Base-by-base conservation (phyloP, 495 filamentous ascomycete species). In the Daldinia concentrica region DNA sequence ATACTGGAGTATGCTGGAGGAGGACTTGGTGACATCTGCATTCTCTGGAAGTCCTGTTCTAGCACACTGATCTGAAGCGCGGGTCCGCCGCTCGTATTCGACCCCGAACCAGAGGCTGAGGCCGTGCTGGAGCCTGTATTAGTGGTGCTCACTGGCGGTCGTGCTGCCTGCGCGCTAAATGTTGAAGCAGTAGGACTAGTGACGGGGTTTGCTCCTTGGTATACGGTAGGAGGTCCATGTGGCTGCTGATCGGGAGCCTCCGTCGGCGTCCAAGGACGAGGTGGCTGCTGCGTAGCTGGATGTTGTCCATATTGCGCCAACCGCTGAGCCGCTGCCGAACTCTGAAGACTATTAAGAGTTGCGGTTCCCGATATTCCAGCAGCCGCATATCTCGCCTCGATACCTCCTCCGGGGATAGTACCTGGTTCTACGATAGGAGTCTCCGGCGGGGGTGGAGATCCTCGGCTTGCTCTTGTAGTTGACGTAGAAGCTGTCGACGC, bases 391-490 rank as follows among this genome's bases (percentile, higher is more conserved):
- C 93, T 87, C 27, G 93, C 92, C 76, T 96, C 92, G 76, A 98
- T 97, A 43, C 91, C 91, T 26, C 91, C 91, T 22, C 89, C 88
- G 1, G 91, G 88, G 30, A 89, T 83, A 61, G 86, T 87, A 19
- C 86, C 87, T 3, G 91, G 90, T 41, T 90, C 90, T 9, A 92
- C 86, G 48, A 94, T 86, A n/a, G 95, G 95, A 0, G 95, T 98
- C 77, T 98, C 96, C 3, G 95, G 95, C 4, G 95, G 95, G 6
- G 96, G 94, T 2, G 95, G 95, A 22, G 95, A 98, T 19, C 95
- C 95, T 69, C 95, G 87, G 76, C 93, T 91, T 32, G 95, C 95
- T 63, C 92, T 87, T 9, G 96, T 98, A 7, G 95, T 99, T 1
- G 94, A 97, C 0, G 89, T 97, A 0, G 95, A 98, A 15, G 94